Percentiles rank a stretch among this genome's conserved stretches.
phyloP scores from a whole-genome alignment of 495 filamentous ascomycete species.

The Pseudoneurospora amorphoporcata region DNA sequence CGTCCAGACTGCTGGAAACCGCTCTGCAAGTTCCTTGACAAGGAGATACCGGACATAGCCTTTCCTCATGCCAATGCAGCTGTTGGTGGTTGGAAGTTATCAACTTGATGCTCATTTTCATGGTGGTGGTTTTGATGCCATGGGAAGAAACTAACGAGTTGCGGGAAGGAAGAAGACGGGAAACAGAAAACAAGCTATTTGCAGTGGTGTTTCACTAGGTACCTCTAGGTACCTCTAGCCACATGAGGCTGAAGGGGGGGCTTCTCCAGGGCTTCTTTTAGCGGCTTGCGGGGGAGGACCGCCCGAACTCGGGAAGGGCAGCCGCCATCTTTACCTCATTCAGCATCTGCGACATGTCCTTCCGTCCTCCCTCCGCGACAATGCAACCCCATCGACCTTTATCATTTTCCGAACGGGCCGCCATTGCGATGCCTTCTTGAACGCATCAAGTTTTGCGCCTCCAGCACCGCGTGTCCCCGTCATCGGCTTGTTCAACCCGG shows the following conservation, averaged over 20 bases:
- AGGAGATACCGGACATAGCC: constrained; percentile 27
- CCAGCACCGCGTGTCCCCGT: background rate
- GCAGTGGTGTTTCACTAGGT: background rate
- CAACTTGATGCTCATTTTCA: constrained; percentile 9
- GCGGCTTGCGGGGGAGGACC: background rate
- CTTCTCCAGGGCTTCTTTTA: background rate
- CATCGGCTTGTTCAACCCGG: background rate
- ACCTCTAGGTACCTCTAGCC: background rate
- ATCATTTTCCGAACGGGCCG: constrained; percentile 11
- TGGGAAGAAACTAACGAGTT: background rate
- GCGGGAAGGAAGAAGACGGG: background rate
- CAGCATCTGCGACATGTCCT: constrained; percentile 1
- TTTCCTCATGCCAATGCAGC: constrained; percentile 32
- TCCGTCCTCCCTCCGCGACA: constrained; percentile 21
- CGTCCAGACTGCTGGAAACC: constrained; percentile 38
- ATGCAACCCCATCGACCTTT: constrained; percentile 12
- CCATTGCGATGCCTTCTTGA: constrained; percentile 7
- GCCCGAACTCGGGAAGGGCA: background rate
- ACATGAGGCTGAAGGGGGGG: background rate
- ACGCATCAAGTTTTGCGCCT: too few species aligned
- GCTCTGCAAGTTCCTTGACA: constrained; percentile 37
- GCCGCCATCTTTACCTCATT: background rate
- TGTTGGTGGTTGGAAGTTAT: constrained; percentile 17
- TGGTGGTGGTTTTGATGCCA: background rate
- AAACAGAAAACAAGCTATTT: background rate